A percentile compares a stretch with the other conserved stretches of the same genome.
These are phyloP conservation scores for Alisma plantagoaquatica DNA, from an alignment of 106 monocot genomes.

Conservation along the genomic window DNA sequence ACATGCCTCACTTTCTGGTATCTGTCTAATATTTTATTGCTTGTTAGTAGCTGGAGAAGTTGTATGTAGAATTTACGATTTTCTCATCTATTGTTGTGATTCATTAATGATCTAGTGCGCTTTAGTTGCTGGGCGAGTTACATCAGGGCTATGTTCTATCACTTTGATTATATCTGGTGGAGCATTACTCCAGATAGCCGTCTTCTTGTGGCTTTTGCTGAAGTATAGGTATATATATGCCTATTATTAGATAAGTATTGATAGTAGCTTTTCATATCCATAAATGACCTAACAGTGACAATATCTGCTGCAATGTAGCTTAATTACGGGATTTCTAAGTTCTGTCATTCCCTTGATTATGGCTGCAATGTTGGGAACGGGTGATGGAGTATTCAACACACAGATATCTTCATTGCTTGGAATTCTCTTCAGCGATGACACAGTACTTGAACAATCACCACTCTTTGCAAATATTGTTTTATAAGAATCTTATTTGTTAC, in stretches of 20 bases:
- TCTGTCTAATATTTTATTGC: no score
- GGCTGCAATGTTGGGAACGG: conserved; percentile 61
- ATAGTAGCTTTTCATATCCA: no score
- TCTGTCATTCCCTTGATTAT: conserved; percentile 36
- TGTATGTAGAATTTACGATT: no score
- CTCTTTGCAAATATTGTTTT: no score
- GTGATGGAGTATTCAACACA: conserved; percentile 64
- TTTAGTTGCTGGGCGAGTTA: conserved; percentile 49
- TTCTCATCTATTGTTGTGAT: no score
- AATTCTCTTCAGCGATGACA: conserved; percentile 52
- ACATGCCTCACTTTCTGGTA: no score
- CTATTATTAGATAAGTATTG: no score
- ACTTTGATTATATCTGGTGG: conserved; percentile 52
- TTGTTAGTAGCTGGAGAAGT: no score
- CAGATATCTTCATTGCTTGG: conserved; percentile 59
- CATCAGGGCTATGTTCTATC: conserved; percentile 45
- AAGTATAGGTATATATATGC: conserved; percentile 60
- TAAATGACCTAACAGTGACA: no score
- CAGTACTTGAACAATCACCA: conserved; percentile 43
- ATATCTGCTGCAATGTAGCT: conserved; percentile 28
- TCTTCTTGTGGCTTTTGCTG: conserved; percentile 59
- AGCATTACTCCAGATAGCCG: conserved; percentile 43
- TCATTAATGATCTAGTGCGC: conserved; percentile 35
- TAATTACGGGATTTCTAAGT: conserved; percentile 30
- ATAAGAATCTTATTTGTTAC: no score